Percentiles rank a stretch among this genome's conserved stretches.
Evolutionary conservation across 352 stramenopile genomes (phyloP).

Genomic region (Plasmopara viticola): DNA sequence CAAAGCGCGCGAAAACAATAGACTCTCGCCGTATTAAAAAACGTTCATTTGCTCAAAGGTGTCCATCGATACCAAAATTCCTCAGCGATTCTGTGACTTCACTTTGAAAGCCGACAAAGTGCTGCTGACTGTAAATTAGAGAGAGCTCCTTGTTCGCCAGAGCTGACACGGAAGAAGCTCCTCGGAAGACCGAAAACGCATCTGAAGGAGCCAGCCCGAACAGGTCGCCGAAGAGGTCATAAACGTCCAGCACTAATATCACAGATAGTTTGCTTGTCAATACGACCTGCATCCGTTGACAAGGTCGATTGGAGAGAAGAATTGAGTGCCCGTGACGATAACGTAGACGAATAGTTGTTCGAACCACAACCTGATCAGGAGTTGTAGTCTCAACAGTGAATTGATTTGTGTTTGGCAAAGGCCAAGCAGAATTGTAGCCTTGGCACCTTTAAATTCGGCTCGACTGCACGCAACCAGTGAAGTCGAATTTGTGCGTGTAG

Average conservation of each 20-base stretch:
- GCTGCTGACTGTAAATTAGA: conserved; percentile 1
- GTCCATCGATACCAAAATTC: background rate
- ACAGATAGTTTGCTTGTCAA: background rate
- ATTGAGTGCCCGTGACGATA: conserved; percentile 2
- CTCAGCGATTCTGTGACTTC: background rate
- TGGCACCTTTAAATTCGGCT: conserved; percentile 1
- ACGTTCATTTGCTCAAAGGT: background rate
- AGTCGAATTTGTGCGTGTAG: background rate
- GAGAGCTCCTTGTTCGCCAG: conserved; percentile 1
- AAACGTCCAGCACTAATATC: conserved; percentile 1
- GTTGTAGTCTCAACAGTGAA: background rate
- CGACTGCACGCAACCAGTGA: conserved; percentile 1
- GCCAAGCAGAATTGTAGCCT: background rate
- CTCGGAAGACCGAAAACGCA: background rate
- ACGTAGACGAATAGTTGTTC: conserved; percentile 1
- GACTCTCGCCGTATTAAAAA: background rate
- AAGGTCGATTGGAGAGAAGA: background rate
- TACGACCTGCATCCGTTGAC: background rate
- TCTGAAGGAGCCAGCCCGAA: background rate
- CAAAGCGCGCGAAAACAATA: background rate
- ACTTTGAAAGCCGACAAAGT: background rate
- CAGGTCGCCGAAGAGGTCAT: conserved; percentile 2
- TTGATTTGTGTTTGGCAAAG: conserved; percentile 1
- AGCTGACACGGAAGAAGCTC: background rate
- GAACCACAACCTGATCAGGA: too few relatives aligned